Evolutionary conservation across 2,329 filamentous ascomycete genomes (phyloP), one percentile per base, ranked within the genome.

Genomic region (Paraphaeosphaeria sporulosa): DNA sequence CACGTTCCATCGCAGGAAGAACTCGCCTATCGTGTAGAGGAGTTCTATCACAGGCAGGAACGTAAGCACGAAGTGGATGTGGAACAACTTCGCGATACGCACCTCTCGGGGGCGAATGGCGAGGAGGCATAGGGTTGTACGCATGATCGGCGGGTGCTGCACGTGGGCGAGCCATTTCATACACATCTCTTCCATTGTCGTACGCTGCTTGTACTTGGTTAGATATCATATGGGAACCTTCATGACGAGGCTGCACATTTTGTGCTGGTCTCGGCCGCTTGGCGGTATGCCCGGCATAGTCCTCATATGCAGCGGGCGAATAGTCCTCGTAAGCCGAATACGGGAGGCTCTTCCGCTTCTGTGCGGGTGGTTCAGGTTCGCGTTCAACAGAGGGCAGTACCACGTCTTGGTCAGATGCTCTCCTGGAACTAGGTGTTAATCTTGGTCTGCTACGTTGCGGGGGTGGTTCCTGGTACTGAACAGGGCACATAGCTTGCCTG

Each of bases 311-410:
- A 50, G 53, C 21, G 43, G 46, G n/a, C 21, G 38, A 10, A 52
- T 50, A 48, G 25, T 30, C 48, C 32, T 55, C 52, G 30, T 55
- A 55, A 25, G 32, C 27, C 34, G 42, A 42, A n/a, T 43, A 13
- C 5, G 52, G 58, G 30, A 49, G 19, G 32, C 42, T 50, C 46
- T 48, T 55, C n/a, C 50, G 36, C 30, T 44, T 52, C 23, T 47
- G 46, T 58, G 4, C 42, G 55, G 53, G 10, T 46, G 61, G 7
- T 65, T 62, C 56, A 19, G 63, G 61, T 43, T 76, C 73, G 58
- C 61, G 68, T 60, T 77, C 75, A 60, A 77, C 68, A 25, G 75
- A 77, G 23, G 75, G 75, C 25, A 77, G 57, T 30, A 73, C 68
- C 43, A 71, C 53, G 54, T 77, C 74, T 19, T 74, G 72, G 27